These are phyloP conservation scores for Exophiala calicioides DNA, from an alignment of 2,329 filamentous ascomycete species.

Conservation along the genomic window DNA sequence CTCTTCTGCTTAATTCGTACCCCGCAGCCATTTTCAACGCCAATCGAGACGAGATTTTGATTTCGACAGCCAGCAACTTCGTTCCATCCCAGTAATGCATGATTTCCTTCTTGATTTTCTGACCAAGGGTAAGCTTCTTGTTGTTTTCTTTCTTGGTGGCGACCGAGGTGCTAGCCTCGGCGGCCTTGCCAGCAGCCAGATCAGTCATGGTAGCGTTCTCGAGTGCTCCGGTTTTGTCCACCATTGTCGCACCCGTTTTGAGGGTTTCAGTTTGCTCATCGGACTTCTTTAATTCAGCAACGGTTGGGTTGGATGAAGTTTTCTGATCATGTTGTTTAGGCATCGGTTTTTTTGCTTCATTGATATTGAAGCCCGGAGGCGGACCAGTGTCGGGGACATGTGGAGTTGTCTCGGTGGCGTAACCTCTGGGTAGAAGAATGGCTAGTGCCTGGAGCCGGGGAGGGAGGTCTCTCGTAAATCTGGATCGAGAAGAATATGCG, in stretches of 20 bases:
- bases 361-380: conserved; percentile 87
- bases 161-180: conserved; percentile 50
- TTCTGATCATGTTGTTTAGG: conserved; percentile 53
- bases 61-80: conserved; percentile 87
- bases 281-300: conserved; percentile 29
- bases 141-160: conserved; percentile 68
- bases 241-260: conserved; percentile 40
- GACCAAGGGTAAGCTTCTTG: conserved; percentile 83
- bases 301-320: conserved; percentile 24
- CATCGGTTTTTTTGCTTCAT: conserved; percentile 83
- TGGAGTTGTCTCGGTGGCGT: conserved; percentile 60
- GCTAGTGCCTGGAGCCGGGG: conserved; percentile 58
- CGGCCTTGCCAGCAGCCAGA: conserved; percentile 62
- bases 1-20: conserved; percentile 91
- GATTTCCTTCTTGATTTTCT: conserved; percentile 92
- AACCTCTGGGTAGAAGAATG: conserved; percentile 56
- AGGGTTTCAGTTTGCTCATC: conserved; percentile 43
- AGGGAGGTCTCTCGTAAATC: conserved; percentile 23
- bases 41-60: conserved; percentile 86
- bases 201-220: conserved; percentile 59
- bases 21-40: conserved; percentile 97
- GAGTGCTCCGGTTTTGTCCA: conserved; percentile 49
- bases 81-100: conserved; percentile 98
- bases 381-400: conserved; percentile 60
- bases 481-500: conserved; percentile 19